Conservation (phyloP, 331 rosid genomes). For the Quercus lobata region DNA sequence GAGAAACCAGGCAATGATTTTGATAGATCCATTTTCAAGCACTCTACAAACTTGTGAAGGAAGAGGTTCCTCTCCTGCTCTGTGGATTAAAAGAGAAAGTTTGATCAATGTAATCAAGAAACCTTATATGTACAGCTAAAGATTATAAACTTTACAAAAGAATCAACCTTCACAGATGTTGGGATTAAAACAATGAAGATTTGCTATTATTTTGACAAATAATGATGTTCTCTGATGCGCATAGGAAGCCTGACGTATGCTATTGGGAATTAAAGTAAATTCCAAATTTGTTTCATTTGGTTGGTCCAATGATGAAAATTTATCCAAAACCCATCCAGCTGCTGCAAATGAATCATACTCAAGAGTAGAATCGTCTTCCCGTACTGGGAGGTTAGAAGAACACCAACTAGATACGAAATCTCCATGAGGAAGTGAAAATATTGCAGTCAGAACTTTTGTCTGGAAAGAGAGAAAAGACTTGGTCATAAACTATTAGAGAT, state of each 20-base stretch:
- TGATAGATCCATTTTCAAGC: conserved; percentile 63
- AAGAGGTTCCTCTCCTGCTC: conserved; percentile 89
- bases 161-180: conserved; percentile 80
- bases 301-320: conserved; percentile 37
- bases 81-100: conserved; percentile 42
- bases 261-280: conserved; percentile 43
- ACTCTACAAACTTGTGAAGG: conserved; percentile 73
- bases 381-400: conserved; percentile 68
- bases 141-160: conserved; percentile 17
- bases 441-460: conserved; percentile 86
- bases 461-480: conserved; percentile 46
- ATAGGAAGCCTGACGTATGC: conserved; percentile 65
- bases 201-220: conserved; percentile 91
- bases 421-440: conserved; percentile 76
- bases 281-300: conserved; percentile 43
- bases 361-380: conserved; percentile 73
- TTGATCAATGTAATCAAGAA: conserved; percentile 14
- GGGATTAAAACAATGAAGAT: conserved; percentile 97
- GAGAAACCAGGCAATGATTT: conserved; percentile 64
- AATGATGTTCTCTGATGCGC: conserved; percentile 85
- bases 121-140: conserved; percentile 2
- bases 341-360: conserved; percentile 86
- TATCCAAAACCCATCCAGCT: conserved; percentile 86
- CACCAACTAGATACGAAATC: conserved; percentile 91
- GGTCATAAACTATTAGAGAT: conserved; percentile 26